phyloP scores from a whole-genome alignment of 257 asterid genomes.

The Solanum raphanifolium region DNA sequence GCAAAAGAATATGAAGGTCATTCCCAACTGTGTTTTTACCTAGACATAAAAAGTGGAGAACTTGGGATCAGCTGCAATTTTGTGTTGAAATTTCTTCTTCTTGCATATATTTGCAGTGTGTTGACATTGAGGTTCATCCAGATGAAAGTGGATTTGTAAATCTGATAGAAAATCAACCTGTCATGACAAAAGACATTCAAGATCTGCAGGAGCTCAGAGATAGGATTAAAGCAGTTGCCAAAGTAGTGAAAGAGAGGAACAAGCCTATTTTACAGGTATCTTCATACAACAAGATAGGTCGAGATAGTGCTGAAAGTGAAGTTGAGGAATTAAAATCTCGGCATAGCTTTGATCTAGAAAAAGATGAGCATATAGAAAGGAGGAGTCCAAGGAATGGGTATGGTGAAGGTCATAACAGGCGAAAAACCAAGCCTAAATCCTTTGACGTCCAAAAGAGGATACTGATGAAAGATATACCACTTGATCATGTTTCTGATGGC shows the following conservation, averaged over 20 bases:
- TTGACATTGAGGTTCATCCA: conserved; percentile 15
- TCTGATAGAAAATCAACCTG: conserved; percentile 24
- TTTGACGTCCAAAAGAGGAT: conserved; percentile 26
- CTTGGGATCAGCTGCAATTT: background rate
- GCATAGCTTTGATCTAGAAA: conserved; percentile 27
- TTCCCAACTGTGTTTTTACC: background rate
- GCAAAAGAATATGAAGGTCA: background rate
- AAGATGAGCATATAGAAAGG: conserved; percentile 9
- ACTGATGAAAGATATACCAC: conserved; percentile 80
- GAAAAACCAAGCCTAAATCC: conserved; percentile 30
- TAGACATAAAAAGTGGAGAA: background rate
- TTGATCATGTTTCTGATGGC: conserved; percentile 55
- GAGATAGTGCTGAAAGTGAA: conserved; percentile 20
- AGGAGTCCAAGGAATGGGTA: conserved; percentile 14
- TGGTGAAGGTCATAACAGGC: conserved; percentile 27
- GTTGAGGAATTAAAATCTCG: conserved; percentile 28
- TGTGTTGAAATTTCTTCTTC: background rate
- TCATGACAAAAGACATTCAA: conserved; percentile 10
- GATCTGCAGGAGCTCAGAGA: conserved; percentile 46
- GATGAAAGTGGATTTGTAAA: background rate
- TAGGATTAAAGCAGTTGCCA: conserved; percentile 49
- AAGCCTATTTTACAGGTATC: conserved; percentile 11
- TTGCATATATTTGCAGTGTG: conserved; percentile 19
- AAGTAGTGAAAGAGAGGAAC: conserved; percentile 34
- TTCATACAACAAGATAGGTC: conserved; percentile 1